phyloP scores from a whole-genome alignment of 2,329 filamentous ascomycete genomes.

The Botrytis hyacinthi region DNA sequence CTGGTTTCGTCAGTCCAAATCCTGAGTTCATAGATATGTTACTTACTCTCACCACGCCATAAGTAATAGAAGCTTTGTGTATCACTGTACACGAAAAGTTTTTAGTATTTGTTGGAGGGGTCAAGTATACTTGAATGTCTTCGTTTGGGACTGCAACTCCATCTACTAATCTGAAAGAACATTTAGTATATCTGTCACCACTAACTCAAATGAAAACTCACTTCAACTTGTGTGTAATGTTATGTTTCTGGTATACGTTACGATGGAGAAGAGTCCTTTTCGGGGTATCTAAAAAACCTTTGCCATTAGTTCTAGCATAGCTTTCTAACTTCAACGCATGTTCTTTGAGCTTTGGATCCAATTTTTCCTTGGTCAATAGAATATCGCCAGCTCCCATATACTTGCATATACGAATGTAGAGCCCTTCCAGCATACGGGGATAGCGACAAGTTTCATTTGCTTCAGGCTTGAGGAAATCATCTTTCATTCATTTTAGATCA shows the following conservation, averaged over 20 bases:
- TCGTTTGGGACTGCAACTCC: neutral
- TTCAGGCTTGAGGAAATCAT: neutral
- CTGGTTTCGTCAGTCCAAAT: neutral
- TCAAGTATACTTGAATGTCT: neutral
- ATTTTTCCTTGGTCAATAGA: neutral
- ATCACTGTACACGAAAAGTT: neutral
- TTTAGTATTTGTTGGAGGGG: neutral
- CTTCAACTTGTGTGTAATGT: constrained; percentile 12
- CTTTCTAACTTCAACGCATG: neutral
- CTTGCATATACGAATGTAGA: constrained; percentile 7
- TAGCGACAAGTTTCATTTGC: neutral
- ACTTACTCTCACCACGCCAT: constrained; percentile 10
- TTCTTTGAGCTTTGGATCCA: neutral
- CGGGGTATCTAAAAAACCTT: neutral
- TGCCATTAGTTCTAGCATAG: neutral
- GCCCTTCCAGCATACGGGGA: neutral
- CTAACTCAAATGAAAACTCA: neutral
- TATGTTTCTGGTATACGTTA: neutral
- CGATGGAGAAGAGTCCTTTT: neutral
- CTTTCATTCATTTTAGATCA: neutral
- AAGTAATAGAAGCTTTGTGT: constrained; percentile 1
- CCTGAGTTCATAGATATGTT: neutral
- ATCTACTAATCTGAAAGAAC: neutral
- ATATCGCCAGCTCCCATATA: neutral
- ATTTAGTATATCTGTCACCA: neutral